Evolutionary conservation across 139 green algal species (phyloP).

Genomic region (Tetraselmis striata): DNA sequence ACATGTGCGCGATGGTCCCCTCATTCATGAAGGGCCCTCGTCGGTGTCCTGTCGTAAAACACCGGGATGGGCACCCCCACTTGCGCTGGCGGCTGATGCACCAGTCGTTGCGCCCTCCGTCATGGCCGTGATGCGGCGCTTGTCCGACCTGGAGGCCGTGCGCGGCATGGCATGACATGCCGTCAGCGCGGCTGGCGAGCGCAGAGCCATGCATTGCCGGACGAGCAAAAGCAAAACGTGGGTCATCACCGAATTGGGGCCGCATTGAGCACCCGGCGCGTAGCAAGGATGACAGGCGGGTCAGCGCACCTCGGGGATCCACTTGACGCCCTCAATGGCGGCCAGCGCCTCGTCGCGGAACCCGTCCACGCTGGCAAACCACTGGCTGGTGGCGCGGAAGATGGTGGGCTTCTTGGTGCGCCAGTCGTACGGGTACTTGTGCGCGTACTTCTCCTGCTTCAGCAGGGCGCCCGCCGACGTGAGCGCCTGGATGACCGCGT

Average conservation of each 20-base stretch:
- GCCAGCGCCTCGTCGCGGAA: conserved; percentile 68
- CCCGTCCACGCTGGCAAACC: conserved; percentile 76
- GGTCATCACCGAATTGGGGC: too few relatives aligned
- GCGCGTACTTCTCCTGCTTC: conserved; percentile 82
- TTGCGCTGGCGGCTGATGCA: conserved; percentile 96
- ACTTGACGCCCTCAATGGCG: conserved; percentile 70
- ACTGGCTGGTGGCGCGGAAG: conserved; percentile 94
- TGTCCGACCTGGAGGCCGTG: conserved; percentile 27
- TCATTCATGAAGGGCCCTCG: conserved; percentile 85
- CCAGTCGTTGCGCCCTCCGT: conserved; percentile 86
- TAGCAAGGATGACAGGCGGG: too few relatives aligned
- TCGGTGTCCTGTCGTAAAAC: conserved; percentile 88
- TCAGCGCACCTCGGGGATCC: conserved; percentile 54
- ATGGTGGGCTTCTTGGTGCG: conserved; percentile 99
- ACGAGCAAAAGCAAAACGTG: too few relatives aligned
- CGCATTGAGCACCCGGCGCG: too few relatives aligned
- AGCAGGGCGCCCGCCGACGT: conserved; percentile 59
- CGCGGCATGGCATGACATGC: too few relatives aligned
- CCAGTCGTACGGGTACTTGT: conserved; percentile 99
- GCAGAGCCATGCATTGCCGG: too few relatives aligned
- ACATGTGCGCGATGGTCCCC: conserved; percentile 80
- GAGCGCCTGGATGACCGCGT: conserved; percentile 73
- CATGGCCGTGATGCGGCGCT: conserved; percentile 87
- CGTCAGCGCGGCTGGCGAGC: too few relatives aligned
- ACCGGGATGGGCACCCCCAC: conserved; percentile 97